A percentile compares a stretch with the other conserved stretches of the same genome.
Evolutionary conservation across 148 eudicot genomes (phyloP).

Genomic region (Vaccinium corymbosum): DNA sequence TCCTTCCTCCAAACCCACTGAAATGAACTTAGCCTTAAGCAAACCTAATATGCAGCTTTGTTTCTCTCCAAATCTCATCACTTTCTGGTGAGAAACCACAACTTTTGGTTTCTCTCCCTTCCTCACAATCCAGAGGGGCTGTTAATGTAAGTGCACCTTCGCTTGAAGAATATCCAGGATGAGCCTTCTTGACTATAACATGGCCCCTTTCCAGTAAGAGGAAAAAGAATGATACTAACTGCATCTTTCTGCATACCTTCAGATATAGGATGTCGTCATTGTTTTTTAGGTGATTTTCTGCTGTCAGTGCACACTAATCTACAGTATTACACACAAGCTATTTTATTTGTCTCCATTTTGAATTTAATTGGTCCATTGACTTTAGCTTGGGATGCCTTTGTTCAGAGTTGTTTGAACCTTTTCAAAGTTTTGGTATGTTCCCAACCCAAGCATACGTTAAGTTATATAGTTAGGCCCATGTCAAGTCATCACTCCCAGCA

Average conservation of each 20-base stretch:
- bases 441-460: not conserved
- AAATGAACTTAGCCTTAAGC: not conserved
- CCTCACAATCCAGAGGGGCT: not conserved
- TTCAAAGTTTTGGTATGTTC: not conserved
- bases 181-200: not conserved
- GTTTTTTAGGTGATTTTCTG: not conserved
- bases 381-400: not conserved
- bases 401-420: not conserved
- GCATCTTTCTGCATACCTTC: not conserved
- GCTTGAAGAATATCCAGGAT: not conserved
- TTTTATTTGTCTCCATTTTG: not conserved
- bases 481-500: slow-evolving; percentile 5
- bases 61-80: not conserved
- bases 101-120: not conserved
- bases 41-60: not conserved
- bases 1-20: not conserved
- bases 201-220: not conserved
- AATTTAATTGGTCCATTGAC: not conserved
- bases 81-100: not conserved
- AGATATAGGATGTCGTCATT: not conserved
- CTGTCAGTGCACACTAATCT: not conserved
- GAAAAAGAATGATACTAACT: not conserved
- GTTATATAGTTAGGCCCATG: not conserved
- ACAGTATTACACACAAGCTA: not conserved
- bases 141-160: not conserved